These are phyloP conservation scores for Penicillium lagena DNA, from an alignment of 495 filamentous ascomycete genomes.

Conservation along the genomic window DNA sequence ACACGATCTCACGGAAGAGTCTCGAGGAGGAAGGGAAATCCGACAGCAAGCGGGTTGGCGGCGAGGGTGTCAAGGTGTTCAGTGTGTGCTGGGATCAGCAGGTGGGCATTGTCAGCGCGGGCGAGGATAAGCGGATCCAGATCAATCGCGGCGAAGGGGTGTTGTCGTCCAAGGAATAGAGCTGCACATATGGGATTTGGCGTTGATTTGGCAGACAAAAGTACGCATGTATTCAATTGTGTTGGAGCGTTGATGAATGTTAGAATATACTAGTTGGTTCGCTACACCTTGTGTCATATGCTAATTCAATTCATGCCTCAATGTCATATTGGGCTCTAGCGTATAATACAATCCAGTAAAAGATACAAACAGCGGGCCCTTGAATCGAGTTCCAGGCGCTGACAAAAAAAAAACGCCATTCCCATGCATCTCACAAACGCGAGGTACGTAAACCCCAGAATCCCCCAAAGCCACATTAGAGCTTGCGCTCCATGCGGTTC, in stretches of 20 bases:
- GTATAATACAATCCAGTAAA: constrained; percentile 23
- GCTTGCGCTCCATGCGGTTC: constrained; percentile 69
- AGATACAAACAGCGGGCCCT: too few relatives aligned
- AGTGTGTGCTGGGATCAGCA: constrained; percentile 77
- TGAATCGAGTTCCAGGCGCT: neutral
- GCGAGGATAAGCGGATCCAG: constrained; percentile 90
- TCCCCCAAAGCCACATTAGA: constrained; percentile 12
- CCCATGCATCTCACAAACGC: constrained; percentile 23
- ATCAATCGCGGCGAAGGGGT: constrained; percentile 65
- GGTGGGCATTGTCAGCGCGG: constrained; percentile 83
- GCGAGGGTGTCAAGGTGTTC: constrained; percentile 87
- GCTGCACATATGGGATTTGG: constrained; percentile 28
- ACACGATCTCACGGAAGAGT: constrained; percentile 70
- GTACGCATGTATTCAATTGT: neutral
- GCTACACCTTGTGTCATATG: neutral
- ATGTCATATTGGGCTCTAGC: neutral
- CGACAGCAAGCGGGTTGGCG: constrained; percentile 49
- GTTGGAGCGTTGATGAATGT: neutral
- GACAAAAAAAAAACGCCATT: constrained; percentile 28
- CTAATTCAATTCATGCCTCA: neutral
- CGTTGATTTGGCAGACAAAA: constrained; percentile 8
- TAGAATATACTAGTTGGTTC: neutral
- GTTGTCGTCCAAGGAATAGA: constrained; percentile 28
- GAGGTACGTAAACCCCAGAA: too few relatives aligned
- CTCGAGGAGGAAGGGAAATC: constrained; percentile 42